Base-by-base conservation (phyloP, 768 basidiomycete species). In the Mrakia frigida region DNA sequence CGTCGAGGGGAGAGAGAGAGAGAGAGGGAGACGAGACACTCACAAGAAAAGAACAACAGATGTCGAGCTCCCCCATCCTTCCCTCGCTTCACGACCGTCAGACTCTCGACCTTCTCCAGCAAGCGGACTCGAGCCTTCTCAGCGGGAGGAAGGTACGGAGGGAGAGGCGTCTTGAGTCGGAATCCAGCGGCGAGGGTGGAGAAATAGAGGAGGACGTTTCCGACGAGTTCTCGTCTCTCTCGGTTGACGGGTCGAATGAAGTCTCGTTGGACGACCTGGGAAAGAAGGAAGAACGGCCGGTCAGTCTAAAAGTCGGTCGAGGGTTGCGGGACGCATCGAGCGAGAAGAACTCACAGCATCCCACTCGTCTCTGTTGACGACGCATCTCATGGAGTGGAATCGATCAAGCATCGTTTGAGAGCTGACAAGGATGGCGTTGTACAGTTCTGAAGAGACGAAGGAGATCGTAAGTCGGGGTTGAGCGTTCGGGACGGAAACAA, bases 321-420 rank as follows among this genome's bases (percentile, higher is more conserved):
- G 46, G 39, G 37, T 69, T n/a, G 25, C 43, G n/a, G n/a, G 39
- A 73, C 52, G 56, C n/a, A 23, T 39, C 69, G 72, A 25, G 79
- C 69, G 72, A 25, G 79, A 16, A 50, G 23, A 28, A 68, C 71
- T 53, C 28, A 69, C 77, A 18, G 68, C 56, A 23, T 77, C 76
- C 78, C 95, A 98, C 85, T 96, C 94, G 82, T 96, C 92, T 56
- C 93, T 87, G 0, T 93, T 94, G 7, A 92, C 97, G n/a, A 98
- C 95, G 82, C 93, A 95, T 39, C 95, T 88, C 91, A 98, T 97
- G 79, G 92, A 92, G 82, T 98, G 97, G 75, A 99, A 89, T 10
- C 81, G 71, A 75, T 84, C 83, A 39, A 90, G 89, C 79, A 84
- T 82, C 31, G 82, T 79, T 72, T 83, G 82, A 46, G 82, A 84